Conservation (phyloP, 768 basidiomycete genomes). For the Boletellus emodensis region DNA sequence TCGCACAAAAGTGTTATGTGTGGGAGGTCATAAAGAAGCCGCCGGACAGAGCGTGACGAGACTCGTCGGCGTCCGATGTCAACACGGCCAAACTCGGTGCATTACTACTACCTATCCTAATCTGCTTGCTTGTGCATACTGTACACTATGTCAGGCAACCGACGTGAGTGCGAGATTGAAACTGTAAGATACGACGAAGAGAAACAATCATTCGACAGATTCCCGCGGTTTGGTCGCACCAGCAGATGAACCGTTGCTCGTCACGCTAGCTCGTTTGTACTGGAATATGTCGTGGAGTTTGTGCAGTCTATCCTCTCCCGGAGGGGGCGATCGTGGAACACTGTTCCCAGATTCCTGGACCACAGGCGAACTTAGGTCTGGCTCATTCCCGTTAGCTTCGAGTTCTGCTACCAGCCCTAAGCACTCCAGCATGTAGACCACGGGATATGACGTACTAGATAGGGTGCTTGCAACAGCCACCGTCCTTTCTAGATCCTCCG, state of each 20-base stretch:
- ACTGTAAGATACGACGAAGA: conserved; percentile 17
- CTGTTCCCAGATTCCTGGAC: conserved; percentile 22
- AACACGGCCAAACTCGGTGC: conserved; percentile 27
- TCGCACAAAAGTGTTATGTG: conserved; percentile 6
- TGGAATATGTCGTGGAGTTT: conserved; percentile 79
- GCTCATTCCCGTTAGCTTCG: conserved; percentile 50
- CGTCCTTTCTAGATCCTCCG: conserved; percentile 77
- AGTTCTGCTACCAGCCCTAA: conserved; percentile 43
- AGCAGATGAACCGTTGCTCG: conserved; percentile 40
- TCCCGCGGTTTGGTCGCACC: conserved; percentile 14
- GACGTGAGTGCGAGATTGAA: conserved; percentile 15
- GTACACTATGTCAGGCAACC: conserved; percentile 28
- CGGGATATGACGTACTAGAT: conserved; percentile 53
- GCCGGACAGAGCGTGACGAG: neutral
- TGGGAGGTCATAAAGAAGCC: conserved; percentile 10
- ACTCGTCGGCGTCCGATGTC: conserved; percentile 3
- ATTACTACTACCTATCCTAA: conserved; percentile 10
- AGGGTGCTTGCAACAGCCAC: conserved; percentile 81
- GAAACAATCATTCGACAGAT: conserved; percentile 19
- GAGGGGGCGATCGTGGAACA: conserved; percentile 35
- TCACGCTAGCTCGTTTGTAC: conserved; percentile 64
- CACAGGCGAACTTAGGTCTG: conserved; percentile 33
- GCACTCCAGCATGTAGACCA: neutral
- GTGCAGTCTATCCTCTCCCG: conserved; percentile 63
- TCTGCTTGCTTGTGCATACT: conserved; percentile 22